A percentile compares a stretch with the other conserved stretches of the same genome.
Evolutionary conservation across 23 red algal species (phyloP).

Genomic region (Gracilaria gracilis): DNA sequence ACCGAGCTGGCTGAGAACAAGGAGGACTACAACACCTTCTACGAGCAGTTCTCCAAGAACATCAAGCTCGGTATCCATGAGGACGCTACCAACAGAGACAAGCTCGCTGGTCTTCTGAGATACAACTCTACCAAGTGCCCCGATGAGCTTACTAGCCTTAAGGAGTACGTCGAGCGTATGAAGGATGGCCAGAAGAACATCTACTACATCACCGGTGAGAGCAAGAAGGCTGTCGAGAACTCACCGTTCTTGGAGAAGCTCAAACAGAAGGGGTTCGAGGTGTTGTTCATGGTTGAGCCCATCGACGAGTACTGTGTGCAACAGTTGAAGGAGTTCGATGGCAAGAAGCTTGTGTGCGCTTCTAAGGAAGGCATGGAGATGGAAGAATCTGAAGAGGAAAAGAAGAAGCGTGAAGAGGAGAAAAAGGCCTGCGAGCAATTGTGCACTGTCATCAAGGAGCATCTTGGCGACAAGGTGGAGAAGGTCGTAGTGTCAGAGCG

Average conservation of each 20-base stretch:
- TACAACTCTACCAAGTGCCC: conserved; percentile 96
- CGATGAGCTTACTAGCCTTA: conserved; percentile 94
- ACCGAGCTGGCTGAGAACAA: conserved; percentile 97
- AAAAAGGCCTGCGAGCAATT: conserved; percentile 90
- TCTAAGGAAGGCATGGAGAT: conserved; percentile 96
- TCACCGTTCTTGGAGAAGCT: conserved; percentile 97
- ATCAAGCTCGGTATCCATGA: conserved; percentile 99
- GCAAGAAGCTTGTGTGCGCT: conserved; percentile 97
- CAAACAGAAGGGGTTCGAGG: conserved; percentile 90
- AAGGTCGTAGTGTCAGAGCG: conserved; percentile 96
- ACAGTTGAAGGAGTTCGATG: conserved; percentile 95
- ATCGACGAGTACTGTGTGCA: conserved; percentile 99
- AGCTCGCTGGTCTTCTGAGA: conserved; percentile 90
- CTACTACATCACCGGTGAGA: conserved; percentile 99
- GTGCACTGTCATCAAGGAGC: conserved; percentile 96
- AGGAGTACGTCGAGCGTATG: conserved; percentile 98
- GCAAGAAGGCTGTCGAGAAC: conserved; percentile 98
- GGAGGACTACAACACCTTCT: conserved; percentile 96
- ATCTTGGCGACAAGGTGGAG: conserved; percentile 95
- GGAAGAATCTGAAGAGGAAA: conserved; percentile 84
- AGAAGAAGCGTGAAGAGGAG: conserved; percentile 90
- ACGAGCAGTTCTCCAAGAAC: conserved; percentile 99
- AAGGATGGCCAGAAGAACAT: conserved; percentile 98
- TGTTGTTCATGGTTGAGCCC: conserved; percentile 98
- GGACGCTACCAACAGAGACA: conserved; percentile 88